Base-by-base conservation (phyloP, 805 yeast genomes). In the Pichia ethanolica region DNA sequence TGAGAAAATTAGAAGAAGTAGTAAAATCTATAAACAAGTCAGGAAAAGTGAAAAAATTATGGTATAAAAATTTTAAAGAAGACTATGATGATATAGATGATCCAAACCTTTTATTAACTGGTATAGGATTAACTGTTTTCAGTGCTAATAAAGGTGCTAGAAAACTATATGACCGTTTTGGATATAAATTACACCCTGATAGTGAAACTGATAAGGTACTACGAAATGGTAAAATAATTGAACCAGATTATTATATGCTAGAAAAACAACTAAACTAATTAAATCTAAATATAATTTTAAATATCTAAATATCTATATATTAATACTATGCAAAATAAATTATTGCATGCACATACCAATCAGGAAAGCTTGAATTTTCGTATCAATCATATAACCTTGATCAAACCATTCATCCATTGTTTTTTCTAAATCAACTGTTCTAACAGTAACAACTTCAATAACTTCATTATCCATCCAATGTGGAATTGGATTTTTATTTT, bases 401-500 rank as follows among this genome's bases (percentile, higher is more conserved):
- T 65, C 57, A 28, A 71, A 77, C 20, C 89, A 66, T 32, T 70
- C 63, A 8, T 67, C 67, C 62, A 91, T 63, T 30, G 71, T 75
- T 28, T 72, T 74, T 7, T 83, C 79, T 42, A 91, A 74, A 14
- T 72, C 65, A 13, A 68, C 66, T 55, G 89, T 65, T 12, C 90
- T 89, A 40, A 85, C 79, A 1, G 80, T 72, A 62, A 91, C 86
- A n/a, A 88, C 82, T 59, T 89, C 97, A 46, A 91, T 93, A 63
- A 86, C 91, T 69, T 91, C 99, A 53, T 82, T 85, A 7, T 89
- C 97, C 68, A 93, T 97, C 53, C 93, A 71, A 54, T 85, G 74
- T 3, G 95, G 79, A 49, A 70, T 62, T 1, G 97, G 97, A 53
- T 81, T 70, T 52, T 66, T 56, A 65, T 91, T 93, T 52, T 82